Evolutionary conservation across 2,329 filamentous ascomycete species (phyloP).

Genomic region (Rhinocladiella similis): DNA sequence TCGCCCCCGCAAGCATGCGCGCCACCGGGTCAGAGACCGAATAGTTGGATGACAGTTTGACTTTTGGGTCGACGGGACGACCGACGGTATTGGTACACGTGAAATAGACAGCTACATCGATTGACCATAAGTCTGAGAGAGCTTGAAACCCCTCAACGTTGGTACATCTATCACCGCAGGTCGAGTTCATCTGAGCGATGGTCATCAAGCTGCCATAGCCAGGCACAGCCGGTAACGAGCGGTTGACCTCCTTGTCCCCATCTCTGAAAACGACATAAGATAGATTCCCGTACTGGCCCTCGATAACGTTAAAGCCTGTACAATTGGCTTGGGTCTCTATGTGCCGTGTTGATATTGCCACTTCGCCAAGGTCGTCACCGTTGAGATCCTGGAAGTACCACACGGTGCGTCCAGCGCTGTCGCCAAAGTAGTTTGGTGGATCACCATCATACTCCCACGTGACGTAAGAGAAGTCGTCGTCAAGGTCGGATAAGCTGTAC

Average conservation of each 20-base stretch:
- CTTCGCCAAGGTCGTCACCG: constrained; percentile 3
- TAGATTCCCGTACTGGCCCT: constrained; percentile 22
- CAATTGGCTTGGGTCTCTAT: constrained; percentile 20
- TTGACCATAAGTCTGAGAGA: constrained; percentile 4
- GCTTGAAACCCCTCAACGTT: constrained; percentile 22
- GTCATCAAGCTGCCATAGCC: constrained; percentile 19
- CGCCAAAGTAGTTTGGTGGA: constrained; percentile 9
- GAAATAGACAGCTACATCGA: constrained; percentile 17
- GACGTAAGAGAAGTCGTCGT: constrained; percentile 34
- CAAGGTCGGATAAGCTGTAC: constrained; percentile 49
- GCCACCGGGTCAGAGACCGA: constrained; percentile 13
- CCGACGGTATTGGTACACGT: constrained; percentile 26
- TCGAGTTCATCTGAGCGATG: constrained; percentile 22
- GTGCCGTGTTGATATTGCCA: constrained; percentile 11
- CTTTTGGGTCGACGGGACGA: constrained; percentile 9
- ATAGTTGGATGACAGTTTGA: constrained; percentile 5
- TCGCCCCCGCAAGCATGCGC: constrained; percentile 24
- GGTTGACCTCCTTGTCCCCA: constrained; percentile 21
- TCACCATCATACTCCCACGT: background rate
- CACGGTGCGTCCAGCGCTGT: constrained; percentile 10
- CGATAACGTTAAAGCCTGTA: constrained; percentile 14
- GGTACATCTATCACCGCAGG: constrained; percentile 21
- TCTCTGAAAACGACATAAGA: constrained; percentile 23
- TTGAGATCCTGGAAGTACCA: constrained; percentile 26
- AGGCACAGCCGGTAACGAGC: constrained; percentile 12